Percentiles rank a stretch among this genome's conserved stretches.
phyloP scores from a whole-genome alignment of 1,284 basidiomycete genomes.

The Apiotrichum montevideense region DNA sequence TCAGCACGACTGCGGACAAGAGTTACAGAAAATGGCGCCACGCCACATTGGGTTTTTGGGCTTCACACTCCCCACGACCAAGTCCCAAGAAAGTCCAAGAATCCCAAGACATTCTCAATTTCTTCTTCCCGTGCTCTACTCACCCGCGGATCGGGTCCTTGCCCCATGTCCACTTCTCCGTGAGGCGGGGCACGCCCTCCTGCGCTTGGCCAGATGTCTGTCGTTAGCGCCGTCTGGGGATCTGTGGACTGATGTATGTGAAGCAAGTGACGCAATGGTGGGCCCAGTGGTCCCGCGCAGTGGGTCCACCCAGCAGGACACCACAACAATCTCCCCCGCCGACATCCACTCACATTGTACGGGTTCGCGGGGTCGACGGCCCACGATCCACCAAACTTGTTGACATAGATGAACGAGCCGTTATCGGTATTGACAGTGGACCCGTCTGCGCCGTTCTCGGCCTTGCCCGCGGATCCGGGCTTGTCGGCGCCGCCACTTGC shows the following conservation, averaged over 20 bases:
- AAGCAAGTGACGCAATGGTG: no score
- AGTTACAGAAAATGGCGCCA: no score
- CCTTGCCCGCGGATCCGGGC: background rate
- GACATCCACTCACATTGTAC: constrained; percentile 26
- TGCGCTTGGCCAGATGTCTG: constrained; percentile 13
- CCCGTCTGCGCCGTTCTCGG: constrained; percentile 16
- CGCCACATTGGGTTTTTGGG: no score
- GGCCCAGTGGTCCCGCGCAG: no score
- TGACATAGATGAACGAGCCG: constrained; percentile 65
- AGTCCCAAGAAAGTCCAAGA: no score
- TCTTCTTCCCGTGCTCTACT: constrained; percentile 1
- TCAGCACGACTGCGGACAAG: background rate
- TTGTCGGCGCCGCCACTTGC: background rate
- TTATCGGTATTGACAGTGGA: constrained; percentile 51
- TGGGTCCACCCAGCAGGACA: no score
- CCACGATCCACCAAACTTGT: constrained; percentile 72
- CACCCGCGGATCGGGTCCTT: constrained; percentile 56
- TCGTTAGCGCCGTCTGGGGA: background rate
- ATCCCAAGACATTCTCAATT: no score
- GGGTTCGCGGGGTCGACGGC: constrained; percentile 65
- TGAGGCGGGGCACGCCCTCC: constrained; percentile 48
- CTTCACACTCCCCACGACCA: no score
- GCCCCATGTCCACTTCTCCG: constrained; percentile 75
- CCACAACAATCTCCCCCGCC: no score
- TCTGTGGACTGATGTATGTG: background rate